Percentiles rank a stretch among this genome's conserved stretches.
Evolutionary conservation across 176 grass and related monocot species (phyloP).

Genomic region (Hordeum marinum): DNA sequence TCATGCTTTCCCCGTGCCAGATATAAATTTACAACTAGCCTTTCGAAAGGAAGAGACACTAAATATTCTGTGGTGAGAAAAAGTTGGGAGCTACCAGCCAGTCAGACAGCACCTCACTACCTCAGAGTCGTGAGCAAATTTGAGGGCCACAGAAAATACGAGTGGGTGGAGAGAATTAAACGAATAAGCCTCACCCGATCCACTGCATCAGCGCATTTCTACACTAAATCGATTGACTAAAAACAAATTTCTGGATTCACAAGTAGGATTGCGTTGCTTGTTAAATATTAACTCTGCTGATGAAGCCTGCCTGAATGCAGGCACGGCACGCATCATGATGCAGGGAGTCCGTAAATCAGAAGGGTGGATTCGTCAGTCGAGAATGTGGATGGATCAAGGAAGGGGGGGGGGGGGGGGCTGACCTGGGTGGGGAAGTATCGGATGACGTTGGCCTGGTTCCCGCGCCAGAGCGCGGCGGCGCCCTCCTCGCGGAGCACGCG

Average conservation of each 20-base stretch:
- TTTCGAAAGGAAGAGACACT: neutral
- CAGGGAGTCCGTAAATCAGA: neutral
- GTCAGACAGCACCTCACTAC: neutral
- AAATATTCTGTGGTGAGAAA: neutral
- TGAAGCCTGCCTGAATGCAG: neutral
- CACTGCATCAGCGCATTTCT: neutral
- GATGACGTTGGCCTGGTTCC: constrained; percentile 97
- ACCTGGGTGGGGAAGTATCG: constrained; percentile 94
- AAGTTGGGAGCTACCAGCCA: neutral
- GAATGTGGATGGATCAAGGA: neutral
- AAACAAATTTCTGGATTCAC: neutral
- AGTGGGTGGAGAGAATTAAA: neutral
- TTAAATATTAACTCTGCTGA: neutral
- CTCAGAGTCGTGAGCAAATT: neutral
- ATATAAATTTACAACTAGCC: neutral
- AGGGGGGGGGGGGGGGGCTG: neutral
- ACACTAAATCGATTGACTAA: neutral
- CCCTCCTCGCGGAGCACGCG: constrained; percentile 80
- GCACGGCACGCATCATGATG: neutral
- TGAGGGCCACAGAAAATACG: neutral
- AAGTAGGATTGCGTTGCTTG: neutral
- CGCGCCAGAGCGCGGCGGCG: constrained; percentile 65
- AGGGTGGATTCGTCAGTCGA: neutral
- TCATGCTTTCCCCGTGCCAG: neutral
- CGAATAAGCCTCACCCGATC: neutral